Evolutionary conservation across 2,329 filamentous ascomycete species (phyloP).

Genomic region (Thyridium curvatum): DNA sequence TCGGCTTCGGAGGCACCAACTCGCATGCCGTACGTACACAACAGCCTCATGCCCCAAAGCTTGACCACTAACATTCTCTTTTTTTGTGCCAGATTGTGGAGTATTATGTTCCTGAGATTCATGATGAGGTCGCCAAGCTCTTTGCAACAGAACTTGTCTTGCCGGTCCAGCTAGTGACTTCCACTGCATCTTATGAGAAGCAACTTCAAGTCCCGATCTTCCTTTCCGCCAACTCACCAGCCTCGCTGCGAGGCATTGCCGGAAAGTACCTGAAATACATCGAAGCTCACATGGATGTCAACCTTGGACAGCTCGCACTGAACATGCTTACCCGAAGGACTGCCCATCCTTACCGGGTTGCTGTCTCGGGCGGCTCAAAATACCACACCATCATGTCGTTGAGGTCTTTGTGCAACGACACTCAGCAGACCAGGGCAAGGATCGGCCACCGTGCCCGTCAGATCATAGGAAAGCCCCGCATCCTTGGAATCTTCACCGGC

Average conservation of each 20-base stretch:
- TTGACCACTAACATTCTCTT: too few relatives aligned
- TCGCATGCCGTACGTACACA: conserved; percentile 23
- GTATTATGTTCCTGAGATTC: conserved; percentile 24
- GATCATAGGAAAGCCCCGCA: conserved; percentile 10
- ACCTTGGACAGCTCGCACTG: conserved; percentile 20
- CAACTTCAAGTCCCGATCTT: conserved; percentile 23
- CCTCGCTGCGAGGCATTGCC: conserved; percentile 21
- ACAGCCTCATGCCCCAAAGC: too few relatives aligned
- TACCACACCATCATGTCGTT: conserved; percentile 16
- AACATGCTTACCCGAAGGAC: conserved; percentile 22
- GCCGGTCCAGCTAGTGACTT: background rate
- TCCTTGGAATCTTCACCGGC: conserved; percentile 31
- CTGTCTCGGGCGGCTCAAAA: conserved; percentile 16
- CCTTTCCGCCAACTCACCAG: conserved; percentile 28
- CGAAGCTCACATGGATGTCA: conserved; percentile 1
- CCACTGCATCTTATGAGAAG: background rate
- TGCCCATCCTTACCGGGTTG: conserved; percentile 20
- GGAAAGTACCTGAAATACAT: conserved; percentile 21
- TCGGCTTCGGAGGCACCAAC: conserved; percentile 39
- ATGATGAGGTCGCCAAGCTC: conserved; percentile 10
- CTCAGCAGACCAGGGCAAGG: background rate
- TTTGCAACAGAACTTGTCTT: conserved; percentile 1
- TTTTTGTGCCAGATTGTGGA: conserved; percentile 25
- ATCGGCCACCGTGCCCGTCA: conserved; percentile 16
- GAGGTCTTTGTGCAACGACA: conserved; percentile 2